Conservation (phyloP, 805 yeast genomes). For the Sungouiozyma ichnusensis region DNA sequence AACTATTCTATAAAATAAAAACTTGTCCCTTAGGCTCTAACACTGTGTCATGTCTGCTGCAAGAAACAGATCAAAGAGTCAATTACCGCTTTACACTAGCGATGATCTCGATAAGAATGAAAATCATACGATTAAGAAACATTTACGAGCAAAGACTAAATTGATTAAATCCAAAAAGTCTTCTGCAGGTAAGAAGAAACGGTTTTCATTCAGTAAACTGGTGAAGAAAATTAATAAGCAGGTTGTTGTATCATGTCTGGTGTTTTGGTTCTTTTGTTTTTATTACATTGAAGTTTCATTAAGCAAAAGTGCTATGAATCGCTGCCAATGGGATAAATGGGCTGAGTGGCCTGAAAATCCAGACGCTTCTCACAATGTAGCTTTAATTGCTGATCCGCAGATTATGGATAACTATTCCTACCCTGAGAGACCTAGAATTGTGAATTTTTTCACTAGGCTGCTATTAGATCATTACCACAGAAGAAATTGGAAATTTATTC, state of each 20-base stretch:
- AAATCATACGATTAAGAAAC: background rate
- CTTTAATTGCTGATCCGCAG: constrained; percentile 87
- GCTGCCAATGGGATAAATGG: constrained; percentile 61
- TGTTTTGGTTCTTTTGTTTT: constrained; percentile 36
- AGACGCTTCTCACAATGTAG: constrained; percentile 37
- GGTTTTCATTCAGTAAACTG: constrained; percentile 1
- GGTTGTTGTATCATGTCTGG: constrained; percentile 15
- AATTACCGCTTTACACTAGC: background rate
- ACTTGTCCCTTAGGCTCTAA: no score
- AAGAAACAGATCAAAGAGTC: background rate
- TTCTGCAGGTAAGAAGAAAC: background rate
- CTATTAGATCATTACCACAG: constrained; percentile 72
- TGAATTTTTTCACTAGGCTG: constrained; percentile 45
- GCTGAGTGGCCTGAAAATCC: constrained; percentile 40
- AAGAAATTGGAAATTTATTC: constrained; percentile 57
- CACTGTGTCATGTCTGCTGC: background rate
- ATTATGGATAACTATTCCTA: constrained; percentile 82
- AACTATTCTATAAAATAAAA: background rate
- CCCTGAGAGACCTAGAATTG: constrained; percentile 48
- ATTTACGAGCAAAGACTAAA: background rate
- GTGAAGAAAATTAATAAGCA: constrained; percentile 15
- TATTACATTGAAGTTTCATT: constrained; percentile 45
- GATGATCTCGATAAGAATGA: background rate
- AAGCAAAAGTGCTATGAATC: constrained; percentile 35
- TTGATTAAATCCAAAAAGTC: background rate